Conservation (phyloP, 192 early-diverging fungal species). For the Anaeromyces robustus region DNA sequence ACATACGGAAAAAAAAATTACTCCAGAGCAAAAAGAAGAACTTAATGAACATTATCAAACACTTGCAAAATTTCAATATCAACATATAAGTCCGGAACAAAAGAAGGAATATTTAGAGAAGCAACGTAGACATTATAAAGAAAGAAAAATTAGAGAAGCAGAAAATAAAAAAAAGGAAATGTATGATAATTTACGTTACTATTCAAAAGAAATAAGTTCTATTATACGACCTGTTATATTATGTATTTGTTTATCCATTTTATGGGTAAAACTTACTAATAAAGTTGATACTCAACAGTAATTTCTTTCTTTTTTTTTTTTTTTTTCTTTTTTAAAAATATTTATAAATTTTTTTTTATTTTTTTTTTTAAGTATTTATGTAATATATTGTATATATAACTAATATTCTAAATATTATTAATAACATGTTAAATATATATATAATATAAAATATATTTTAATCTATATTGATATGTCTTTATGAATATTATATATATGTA, state of each 20-base stretch:
- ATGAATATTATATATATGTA: no score
- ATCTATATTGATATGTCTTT: no score
- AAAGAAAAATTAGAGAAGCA: neutral
- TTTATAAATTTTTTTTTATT: neutral
- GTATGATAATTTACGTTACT: neutral
- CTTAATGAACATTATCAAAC: neutral
- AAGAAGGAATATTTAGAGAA: neutral
- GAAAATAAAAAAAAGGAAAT: neutral
- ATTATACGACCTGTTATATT: slow-evolving; percentile 66
- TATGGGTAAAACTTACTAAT: slow-evolving; percentile 65
- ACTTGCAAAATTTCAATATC: neutral
- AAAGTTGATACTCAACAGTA: neutral
- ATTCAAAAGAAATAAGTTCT: slow-evolving; percentile 2
- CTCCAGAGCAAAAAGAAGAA: neutral
- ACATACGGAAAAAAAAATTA: neutral
- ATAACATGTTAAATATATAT: no score
- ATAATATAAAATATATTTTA: no score
- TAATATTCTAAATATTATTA: no score
- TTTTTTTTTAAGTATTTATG: neutral
- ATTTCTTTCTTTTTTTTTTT: neutral
- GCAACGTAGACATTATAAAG: neutral
- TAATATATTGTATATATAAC: no score
- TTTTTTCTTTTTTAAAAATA: neutral
- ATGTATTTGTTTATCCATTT: slow-evolving; percentile 59
- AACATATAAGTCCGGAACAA: neutral